Base-by-base conservation (phyloP, 352 stramenopile species). In the Phytophthora litchii region DNA sequence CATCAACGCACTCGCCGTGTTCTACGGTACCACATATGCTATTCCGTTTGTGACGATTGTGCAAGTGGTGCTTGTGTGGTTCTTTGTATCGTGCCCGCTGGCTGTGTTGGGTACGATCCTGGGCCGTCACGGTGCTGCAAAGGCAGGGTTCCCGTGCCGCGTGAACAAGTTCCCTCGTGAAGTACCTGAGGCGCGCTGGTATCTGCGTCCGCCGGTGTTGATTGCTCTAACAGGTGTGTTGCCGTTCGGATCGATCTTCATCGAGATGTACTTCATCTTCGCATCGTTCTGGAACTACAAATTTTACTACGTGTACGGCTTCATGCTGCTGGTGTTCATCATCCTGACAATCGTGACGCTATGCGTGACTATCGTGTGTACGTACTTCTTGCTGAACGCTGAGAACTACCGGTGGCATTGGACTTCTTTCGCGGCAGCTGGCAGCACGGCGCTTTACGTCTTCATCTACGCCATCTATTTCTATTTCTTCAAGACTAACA, bases 201-300 rank as follows among this genome's bases (percentile, higher is more conserved):
- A 92, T 69, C 54, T 93, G 32, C 83, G 86, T 16, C 78, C 86
- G 16, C 70, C 72, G 17, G 86, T 98, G 52, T 81, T 99, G 60
- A 97, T 99, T 43, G 74, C 92, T 19, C 73, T 98, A 17, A 98
- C 96, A 34, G 97, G 97, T 19, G 83, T 99, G n/a, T 77, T 99
- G 13, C 97, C 96, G 35, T 99, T 99, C 53, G 98, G 97, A 34
- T 98, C 90, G 40, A 99, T 99, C 72, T 99, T 99, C 71, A 99
- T 99, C 69, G 98, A 99, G 80, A 98, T 99, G 76, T 99, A 99
- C 79, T 99, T 99, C 86, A 98, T 99, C 70, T 98, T 99, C 70
- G 98, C 97, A 5, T 99, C 95, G 35, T 98, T 99, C 61, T 99
- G 97, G 97, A 99, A 98, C 76, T 99, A 99, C 92, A 99, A 99